phyloP scores from a whole-genome alignment of 2,329 filamentous ascomycete genomes.

The Pseudogymnoascus sp. region DNA sequence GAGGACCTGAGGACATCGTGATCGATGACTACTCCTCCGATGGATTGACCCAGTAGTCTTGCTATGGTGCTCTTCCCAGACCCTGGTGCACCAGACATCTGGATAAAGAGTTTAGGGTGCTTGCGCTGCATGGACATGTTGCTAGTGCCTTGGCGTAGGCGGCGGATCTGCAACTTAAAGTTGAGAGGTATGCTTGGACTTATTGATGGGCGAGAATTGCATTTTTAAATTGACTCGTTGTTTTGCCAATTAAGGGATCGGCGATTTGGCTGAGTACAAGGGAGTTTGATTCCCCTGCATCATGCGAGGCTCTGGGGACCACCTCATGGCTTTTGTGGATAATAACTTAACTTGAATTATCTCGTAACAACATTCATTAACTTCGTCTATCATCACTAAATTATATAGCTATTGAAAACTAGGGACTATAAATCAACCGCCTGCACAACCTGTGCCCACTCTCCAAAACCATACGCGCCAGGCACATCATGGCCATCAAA shows the following conservation, averaged over 20 bases:
- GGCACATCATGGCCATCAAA: constrained; percentile 38
- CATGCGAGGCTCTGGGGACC: neutral
- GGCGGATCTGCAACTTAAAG: neutral
- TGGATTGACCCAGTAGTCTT: constrained; percentile 22
- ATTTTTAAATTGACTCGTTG: neutral
- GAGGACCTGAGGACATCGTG: constrained; percentile 32
- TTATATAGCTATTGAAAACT: neutral
- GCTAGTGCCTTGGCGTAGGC: neutral
- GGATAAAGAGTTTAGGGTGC: constrained; percentile 20
- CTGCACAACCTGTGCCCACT: constrained; percentile 42
- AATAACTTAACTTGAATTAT: neutral
- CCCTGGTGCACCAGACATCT: constrained; percentile 35
- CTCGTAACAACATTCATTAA: neutral
- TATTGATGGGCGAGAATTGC: neutral
- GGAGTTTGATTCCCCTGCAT: neutral
- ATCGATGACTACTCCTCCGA: constrained; percentile 30
- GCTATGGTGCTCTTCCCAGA: constrained; percentile 35
- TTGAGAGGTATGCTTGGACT: neutral
- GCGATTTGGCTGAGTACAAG: neutral
- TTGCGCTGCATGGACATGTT: neutral
- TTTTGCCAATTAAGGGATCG: neutral
- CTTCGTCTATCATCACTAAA: neutral
- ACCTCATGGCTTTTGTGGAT: neutral
- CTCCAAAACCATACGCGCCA: constrained; percentile 35
- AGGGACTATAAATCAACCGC: constrained; percentile 30